A percentile compares a stretch with the other conserved stretches of the same genome.
Conservation (phyloP, 2,329 filamentous ascomycete species). For the Biscogniauxia marginata region DNA sequence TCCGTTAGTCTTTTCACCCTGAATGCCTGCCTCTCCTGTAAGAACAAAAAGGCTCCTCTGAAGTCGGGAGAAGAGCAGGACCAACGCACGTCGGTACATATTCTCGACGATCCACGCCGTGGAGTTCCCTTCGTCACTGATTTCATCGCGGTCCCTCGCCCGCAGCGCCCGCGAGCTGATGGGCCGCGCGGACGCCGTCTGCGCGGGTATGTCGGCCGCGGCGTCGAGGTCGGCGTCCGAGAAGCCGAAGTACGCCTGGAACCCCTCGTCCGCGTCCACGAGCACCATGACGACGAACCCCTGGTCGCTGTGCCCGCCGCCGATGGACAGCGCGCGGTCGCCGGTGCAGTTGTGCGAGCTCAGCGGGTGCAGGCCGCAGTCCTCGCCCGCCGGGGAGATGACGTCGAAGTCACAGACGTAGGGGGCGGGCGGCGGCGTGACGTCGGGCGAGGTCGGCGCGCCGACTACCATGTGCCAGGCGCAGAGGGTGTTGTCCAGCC, state of each 20-base stretch:
- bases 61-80: too few species aligned
- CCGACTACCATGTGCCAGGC: constrained; percentile 15
- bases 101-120: constrained; percentile 6
- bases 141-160: background rate
- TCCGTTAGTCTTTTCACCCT: too few species aligned
- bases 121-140: background rate
- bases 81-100: background rate
- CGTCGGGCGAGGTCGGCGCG: background rate
- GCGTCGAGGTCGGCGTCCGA: constrained; percentile 18
- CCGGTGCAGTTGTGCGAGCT: constrained; percentile 3
- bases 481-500: constrained; percentile 9
- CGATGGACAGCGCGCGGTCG: constrained; percentile 8
- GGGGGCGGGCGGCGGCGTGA: background rate
- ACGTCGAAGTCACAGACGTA: constrained; percentile 7
- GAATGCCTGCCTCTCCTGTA: too few species aligned
- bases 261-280: background rate
- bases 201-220: constrained; percentile 9
- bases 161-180: background rate
- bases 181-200: constrained; percentile 1
- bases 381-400: background rate
- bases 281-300: constrained; percentile 21
- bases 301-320: constrained; percentile 13
- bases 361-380: constrained; percentile 17
- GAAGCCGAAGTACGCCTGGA: constrained; percentile 19
- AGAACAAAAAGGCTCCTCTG: too few species aligned